Evolutionary conservation across 371 early-diverging fungal species (phyloP).

Genomic region (Mucor piriformis): DNA sequence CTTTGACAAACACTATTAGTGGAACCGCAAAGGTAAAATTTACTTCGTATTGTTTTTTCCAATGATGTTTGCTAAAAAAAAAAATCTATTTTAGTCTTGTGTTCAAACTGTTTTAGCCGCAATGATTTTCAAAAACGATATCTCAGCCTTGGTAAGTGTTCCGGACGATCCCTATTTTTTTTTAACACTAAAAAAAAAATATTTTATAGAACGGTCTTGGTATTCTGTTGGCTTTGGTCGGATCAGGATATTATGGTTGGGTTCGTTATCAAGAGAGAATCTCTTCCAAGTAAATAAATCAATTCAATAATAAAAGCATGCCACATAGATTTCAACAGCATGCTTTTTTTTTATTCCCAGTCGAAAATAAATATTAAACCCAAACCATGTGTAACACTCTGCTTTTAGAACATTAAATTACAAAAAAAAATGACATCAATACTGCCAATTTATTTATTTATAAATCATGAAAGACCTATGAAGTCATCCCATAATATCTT

Average conservation of each 20-base stretch:
- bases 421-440: no score
- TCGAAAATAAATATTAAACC: no score
- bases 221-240: constrained; percentile 67
- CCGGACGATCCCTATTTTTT: constrained; percentile 4
- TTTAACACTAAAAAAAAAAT: constrained; percentile 5
- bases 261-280: constrained; percentile 70
- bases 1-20: constrained; percentile 77
- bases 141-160: constrained; percentile 60
- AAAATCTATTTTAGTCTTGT: constrained; percentile 46
- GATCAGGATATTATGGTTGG: constrained; percentile 70
- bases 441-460: no score
- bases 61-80: neutral
- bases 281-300: constrained; percentile 37
- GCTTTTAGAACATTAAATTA: no score
- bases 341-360: no score
- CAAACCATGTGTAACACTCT: no score
- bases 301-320: no score
- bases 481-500: no score
- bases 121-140: constrained; percentile 69
- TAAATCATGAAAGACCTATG: no score
- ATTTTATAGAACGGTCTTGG: constrained; percentile 64
- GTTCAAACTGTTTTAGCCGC: constrained; percentile 72
- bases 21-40: constrained; percentile 80
- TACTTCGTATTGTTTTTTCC: neutral
- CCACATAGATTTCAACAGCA: no score